Evolutionary conservation across 225 moss, liverwort and hornwort genomes (phyloP), one percentile per base, ranked within the genome.

Genomic region (Bryum argenteum): DNA sequence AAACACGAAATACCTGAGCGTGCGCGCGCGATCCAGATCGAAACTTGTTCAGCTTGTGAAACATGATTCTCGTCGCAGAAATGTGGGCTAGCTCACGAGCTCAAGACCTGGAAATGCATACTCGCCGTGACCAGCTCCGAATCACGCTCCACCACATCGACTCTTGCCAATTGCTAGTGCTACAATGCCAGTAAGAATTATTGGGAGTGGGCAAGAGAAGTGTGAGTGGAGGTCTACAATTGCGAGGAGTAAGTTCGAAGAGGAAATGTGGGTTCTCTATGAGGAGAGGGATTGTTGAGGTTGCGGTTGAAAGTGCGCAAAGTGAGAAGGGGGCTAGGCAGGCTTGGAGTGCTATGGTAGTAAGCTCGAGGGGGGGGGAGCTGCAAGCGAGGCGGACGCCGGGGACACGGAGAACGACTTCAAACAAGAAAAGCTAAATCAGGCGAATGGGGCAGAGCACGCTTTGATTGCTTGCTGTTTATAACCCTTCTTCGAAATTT

Each of bases 21-120:
- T 75, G 58, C 28, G 71, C 42, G n/a, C 66, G 67, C 18, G 66
- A 38, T 62, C 65, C 75, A 2, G 62, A 71, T 66, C 71, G 80
- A 51, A 76, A 44, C 76, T 72, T 80, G 61, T 13, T 33, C 8
- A 76, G 67, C 80, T 72, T 80, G 56, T 67, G 60, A 67, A 76
- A 80, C 80, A 80, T 80, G 65, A 20, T 77, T 54, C 63, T 20
- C 20, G 8, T 45, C 33, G 3, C 33, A 33, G 33, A 33, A n/a
- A 3, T 33, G 33, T 33, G 33, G 33, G 12, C 2, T 28, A 37
- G 48, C 40, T 58, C 74, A 66, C 66, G 4, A n/a, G 9, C 39
- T 58, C n/a, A 19, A 40, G 13, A 39, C 13, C 59, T 39, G 23
- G 10, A 24, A 48, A 18, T 9, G 23, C 58, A 39, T 24, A 23